phyloP scores from a whole-genome alignment of 2,329 filamentous ascomycete species.

The Dothideomycetes sp. region DNA sequence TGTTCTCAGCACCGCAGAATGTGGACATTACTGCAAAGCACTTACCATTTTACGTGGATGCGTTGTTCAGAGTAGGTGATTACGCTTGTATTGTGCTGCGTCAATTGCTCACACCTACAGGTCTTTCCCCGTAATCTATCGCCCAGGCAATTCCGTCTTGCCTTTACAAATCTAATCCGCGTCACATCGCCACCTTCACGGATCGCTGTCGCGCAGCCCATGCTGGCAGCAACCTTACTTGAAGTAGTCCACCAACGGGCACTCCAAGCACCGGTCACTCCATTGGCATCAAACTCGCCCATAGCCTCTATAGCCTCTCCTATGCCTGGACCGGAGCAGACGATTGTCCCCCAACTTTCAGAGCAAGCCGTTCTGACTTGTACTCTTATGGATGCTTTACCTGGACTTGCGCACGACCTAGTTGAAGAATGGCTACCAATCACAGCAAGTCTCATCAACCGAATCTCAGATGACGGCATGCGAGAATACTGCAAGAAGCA shows the following conservation, averaged over 20 bases:
- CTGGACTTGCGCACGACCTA: slow-evolving; percentile 56
- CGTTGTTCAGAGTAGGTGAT: slow-evolving; percentile 53
- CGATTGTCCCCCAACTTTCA: slow-evolving; percentile 39
- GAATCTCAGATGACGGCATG: slow-evolving; percentile 50
- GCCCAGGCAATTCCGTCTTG: slow-evolving; percentile 75
- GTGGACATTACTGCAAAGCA: slow-evolving; percentile 58
- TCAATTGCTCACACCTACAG: too few species aligned
- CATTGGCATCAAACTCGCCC: slow-evolving; percentile 22
- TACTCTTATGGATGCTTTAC: slow-evolving; percentile 68
- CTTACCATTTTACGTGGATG: slow-evolving; percentile 73
- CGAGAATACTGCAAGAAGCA: slow-evolving; percentile 55
- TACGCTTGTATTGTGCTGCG: too few species aligned
- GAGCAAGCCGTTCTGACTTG: slow-evolving; percentile 70
- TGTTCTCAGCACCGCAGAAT: slow-evolving; percentile 71
- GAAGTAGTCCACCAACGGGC: slow-evolving; percentile 65
- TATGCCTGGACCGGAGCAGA: slow-evolving; percentile 8
- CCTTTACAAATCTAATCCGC: slow-evolving; percentile 74
- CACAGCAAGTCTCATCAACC: slow-evolving; percentile 55
- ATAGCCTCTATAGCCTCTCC: slow-evolving; percentile 23
- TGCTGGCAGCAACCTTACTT: slow-evolving; percentile 68
- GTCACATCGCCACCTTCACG: slow-evolving; percentile 71
- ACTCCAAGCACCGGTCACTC: slow-evolving; percentile 38
- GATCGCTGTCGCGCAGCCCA: slow-evolving; percentile 60
- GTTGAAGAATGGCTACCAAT: slow-evolving; percentile 74
- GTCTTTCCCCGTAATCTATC: slow-evolving; percentile 73